phyloP scores from a whole-genome alignment of 1,139 yeast species.

The Taphrina wiesneri region DNA sequence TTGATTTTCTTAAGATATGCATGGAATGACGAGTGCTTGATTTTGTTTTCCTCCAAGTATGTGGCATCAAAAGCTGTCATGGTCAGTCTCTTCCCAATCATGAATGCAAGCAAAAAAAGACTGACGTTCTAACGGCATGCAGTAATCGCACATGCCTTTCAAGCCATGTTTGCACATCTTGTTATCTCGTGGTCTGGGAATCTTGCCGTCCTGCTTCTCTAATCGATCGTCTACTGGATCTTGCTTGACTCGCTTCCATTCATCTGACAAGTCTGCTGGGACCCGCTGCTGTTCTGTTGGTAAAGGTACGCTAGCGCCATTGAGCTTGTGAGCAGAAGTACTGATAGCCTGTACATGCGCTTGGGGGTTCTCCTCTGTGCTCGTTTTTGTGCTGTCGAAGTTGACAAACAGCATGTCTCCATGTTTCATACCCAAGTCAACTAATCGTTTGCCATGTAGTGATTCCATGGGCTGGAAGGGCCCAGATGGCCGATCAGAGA shows the following conservation, averaged over 20 bases:
- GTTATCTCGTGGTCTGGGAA: slow-evolving; percentile 59
- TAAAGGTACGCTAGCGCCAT: slow-evolving; percentile 38
- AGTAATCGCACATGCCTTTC: slow-evolving; percentile 96
- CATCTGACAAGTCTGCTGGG: slow-evolving; percentile 16
- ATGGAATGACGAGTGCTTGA: slow-evolving; percentile 87
- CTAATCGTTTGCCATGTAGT: slow-evolving; percentile 53
- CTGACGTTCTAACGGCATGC: slow-evolving; percentile 74
- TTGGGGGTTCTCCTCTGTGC: neutral
- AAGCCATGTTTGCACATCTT: slow-evolving; percentile 80
- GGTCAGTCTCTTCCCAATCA: neutral
- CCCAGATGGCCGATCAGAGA: slow-evolving; percentile 52
- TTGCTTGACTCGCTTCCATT: slow-evolving; percentile 43
- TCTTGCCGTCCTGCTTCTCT: slow-evolving; percentile 70
- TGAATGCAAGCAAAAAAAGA: neutral
- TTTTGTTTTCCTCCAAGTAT: slow-evolving; percentile 71
- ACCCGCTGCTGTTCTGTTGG: slow-evolving; percentile 1
- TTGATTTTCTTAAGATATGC: slow-evolving; percentile 74
- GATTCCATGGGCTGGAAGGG: slow-evolving; percentile 53
- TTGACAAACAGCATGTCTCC: slow-evolving; percentile 36
- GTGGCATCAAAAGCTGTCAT: slow-evolving; percentile 76
- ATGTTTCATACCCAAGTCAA: slow-evolving; percentile 55
- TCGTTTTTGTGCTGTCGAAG: slow-evolving; percentile 1
- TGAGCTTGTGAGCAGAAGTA: slow-evolving; percentile 36
- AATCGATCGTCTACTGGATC: slow-evolving; percentile 66
- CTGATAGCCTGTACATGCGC: neutral